Conservation (phyloP, 768 basidiomycete genomes). For the Lentinula sp. region DNA sequence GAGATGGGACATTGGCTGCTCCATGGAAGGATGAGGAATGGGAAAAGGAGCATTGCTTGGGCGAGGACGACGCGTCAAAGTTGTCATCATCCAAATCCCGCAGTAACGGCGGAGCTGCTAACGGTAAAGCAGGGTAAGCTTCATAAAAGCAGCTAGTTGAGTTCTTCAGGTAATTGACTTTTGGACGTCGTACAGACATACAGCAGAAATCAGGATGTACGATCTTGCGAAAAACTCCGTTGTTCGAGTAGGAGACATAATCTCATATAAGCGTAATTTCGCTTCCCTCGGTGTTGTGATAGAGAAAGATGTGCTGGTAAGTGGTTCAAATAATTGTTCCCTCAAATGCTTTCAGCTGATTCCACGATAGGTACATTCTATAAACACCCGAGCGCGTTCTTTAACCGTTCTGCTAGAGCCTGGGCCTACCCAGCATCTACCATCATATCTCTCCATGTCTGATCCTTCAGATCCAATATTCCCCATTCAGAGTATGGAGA, state of each 20-base stretch:
- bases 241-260: conserved; percentile 45
- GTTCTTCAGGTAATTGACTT: background rate
- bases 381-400: conserved; percentile 33
- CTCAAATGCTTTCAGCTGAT: background rate
- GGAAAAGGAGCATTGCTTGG: conserved; percentile 34
- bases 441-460: conserved; percentile 25
- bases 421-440: conserved; percentile 29
- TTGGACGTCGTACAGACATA: conserved; percentile 20
- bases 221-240: conserved; percentile 39
- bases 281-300: conserved; percentile 26
- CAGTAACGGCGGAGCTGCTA: conserved; percentile 6
- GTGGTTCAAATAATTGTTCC: conserved; percentile 8
- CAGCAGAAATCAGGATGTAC: conserved; percentile 36
- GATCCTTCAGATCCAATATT: conserved; percentile 21
- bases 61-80: conserved; percentile 7
- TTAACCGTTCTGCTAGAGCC: conserved; percentile 38
- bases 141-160: background rate
- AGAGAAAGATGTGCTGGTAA: conserved; percentile 53
- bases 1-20: conserved; percentile 39
- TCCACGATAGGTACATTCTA: conserved; percentile 34
- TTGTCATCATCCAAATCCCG: background rate
- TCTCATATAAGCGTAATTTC: conserved; percentile 49
- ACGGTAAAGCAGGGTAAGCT: conserved; percentile 27
- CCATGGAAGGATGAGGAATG: conserved; percentile 64
- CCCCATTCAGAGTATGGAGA: conserved; percentile 26